phyloP scores from a whole-genome alignment of 2,329 filamentous ascomycete species.

The Botryotinia narcissicola region DNA sequence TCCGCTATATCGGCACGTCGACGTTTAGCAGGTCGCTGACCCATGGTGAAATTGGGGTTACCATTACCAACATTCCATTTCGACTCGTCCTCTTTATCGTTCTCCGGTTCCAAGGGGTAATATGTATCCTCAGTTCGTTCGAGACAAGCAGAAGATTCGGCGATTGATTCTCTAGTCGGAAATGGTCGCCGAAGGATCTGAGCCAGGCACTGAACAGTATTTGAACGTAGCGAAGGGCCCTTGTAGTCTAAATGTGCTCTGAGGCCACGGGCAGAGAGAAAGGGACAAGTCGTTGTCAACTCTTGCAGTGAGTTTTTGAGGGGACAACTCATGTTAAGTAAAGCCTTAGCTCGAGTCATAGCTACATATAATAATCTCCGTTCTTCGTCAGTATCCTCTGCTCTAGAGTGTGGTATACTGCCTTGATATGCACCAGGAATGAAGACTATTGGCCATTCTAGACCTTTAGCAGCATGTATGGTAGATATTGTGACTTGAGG shows the following conservation, averaged over 20 bases:
- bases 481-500: constrained; percentile 85
- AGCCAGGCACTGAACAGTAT: constrained; percentile 63
- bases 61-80: constrained; percentile 40
- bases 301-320: constrained; percentile 62
- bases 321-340: constrained; percentile 84
- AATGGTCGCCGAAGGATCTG: constrained; percentile 65
- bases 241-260: constrained; percentile 54
- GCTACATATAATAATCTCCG: constrained; percentile 87
- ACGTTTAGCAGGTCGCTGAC: constrained; percentile 30
- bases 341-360: constrained; percentile 87
- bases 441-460: constrained; percentile 96
- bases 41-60: constrained; percentile 29
- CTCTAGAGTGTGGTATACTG: constrained; percentile 82
- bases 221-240: constrained; percentile 67
- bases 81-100: constrained; percentile 38
- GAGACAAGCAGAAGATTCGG: constrained; percentile 48
- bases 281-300: constrained; percentile 66
- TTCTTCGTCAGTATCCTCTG: constrained; percentile 86
- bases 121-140: constrained; percentile 63
- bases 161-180: constrained; percentile 50
- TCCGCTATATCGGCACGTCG: constrained; percentile 32
- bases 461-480: constrained; percentile 91
- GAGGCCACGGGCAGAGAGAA: constrained; percentile 59
- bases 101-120: constrained; percentile 64
- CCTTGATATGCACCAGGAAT: constrained; percentile 87